A percentile compares a stretch with the other conserved stretches of the same genome.
These are phyloP conservation scores for Oxytropis ochrocephala DNA, from an alignment of 306 rosid genomes.

Conservation along the genomic window DNA sequence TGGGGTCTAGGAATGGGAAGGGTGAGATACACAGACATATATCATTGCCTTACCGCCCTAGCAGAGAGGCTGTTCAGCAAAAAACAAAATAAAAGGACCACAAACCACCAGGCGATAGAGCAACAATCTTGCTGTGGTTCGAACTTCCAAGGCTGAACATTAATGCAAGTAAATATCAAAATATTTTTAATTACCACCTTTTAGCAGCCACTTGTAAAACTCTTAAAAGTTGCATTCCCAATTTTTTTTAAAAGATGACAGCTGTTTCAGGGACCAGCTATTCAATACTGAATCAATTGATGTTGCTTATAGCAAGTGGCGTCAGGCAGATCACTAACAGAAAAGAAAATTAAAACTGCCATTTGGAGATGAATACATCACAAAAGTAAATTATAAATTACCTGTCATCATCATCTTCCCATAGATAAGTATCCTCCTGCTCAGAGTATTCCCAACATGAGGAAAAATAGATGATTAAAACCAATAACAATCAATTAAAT, in stretches of 20 bases:
- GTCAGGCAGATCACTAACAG: neutral
- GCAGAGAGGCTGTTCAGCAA: neutral
- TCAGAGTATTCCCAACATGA: slow-evolving; percentile 16
- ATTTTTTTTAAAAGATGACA: neutral
- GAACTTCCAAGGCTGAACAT: neutral
- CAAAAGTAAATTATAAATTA: slow-evolving; percentile 23
- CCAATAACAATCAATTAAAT: slow-evolving; percentile 4
- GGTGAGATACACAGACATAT: neutral
- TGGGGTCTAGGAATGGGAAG: neutral
- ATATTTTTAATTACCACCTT: neutral
- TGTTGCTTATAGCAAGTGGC: slow-evolving; percentile 7
- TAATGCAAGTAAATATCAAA: neutral
- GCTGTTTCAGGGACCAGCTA: neutral
- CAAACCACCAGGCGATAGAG: neutral
- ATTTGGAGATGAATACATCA: neutral
- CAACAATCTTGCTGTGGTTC: neutral
- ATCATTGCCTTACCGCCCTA: neutral
- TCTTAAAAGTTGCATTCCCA: neutral
- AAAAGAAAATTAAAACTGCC: neutral
- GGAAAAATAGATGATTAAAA: slow-evolving; percentile 17
- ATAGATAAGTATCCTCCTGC: slow-evolving; percentile 93
- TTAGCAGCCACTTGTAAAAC: neutral
- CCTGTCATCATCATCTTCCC: slow-evolving; percentile 99
- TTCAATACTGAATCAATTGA: neutral
- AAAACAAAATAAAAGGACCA: neutral